These are phyloP conservation scores for Coniochaeta sp. DNA, from an alignment of 2,329 filamentous ascomycete species.

Conservation along the genomic window DNA sequence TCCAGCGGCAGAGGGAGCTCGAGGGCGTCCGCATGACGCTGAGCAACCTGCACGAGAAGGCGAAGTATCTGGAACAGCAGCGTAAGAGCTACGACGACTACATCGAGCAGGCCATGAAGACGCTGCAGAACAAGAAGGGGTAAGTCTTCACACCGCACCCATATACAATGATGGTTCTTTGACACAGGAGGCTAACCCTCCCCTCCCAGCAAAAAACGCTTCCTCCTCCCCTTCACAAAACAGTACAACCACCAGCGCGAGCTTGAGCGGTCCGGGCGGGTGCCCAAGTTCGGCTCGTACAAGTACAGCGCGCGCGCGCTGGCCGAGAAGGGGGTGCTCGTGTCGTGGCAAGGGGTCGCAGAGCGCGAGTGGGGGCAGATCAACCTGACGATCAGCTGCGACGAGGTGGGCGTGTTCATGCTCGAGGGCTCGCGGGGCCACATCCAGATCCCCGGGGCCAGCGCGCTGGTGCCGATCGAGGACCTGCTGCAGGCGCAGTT, in stretches of 20 bases:
- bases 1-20: constrained; percentile 85
- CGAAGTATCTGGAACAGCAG: constrained; percentile 87
- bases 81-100: constrained; percentile 98
- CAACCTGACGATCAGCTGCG: constrained; percentile 89
- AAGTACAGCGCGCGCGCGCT: constrained; percentile 91
- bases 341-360: constrained; percentile 79
- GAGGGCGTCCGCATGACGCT: constrained; percentile 76
- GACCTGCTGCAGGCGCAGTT: constrained; percentile 95
- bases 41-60: constrained; percentile 73
- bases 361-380: constrained; percentile 85
- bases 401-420: constrained; percentile 89
- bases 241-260: constrained; percentile 99
- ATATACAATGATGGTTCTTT: background rate
- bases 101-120: constrained; percentile 97
- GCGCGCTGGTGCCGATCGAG: constrained; percentile 81
- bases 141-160: too few species aligned
- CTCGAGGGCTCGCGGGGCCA: constrained; percentile 85
- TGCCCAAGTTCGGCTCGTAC: constrained; percentile 95
- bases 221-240: constrained; percentile 93
- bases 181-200: constrained; percentile 15
- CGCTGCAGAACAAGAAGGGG: constrained; percentile 93
- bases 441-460: constrained; percentile 94
- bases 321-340: constrained; percentile 87
- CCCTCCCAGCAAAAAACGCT: constrained; percentile 67
- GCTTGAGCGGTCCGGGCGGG: constrained; percentile 82